phyloP scores from a whole-genome alignment of 305 asterid species.

The Fraxinus platypoda region DNA sequence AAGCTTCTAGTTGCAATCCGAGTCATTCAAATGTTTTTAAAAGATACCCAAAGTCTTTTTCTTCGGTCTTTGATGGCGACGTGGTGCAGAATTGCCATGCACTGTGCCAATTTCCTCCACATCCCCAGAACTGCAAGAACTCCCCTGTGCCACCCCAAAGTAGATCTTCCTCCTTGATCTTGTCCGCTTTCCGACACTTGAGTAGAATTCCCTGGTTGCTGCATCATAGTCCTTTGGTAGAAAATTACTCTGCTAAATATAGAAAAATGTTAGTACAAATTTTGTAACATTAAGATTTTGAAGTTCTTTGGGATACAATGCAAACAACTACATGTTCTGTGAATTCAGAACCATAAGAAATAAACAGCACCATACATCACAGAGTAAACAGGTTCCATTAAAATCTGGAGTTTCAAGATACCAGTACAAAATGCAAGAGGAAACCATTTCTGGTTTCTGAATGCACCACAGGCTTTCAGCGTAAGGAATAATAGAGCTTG shows the following conservation, averaged over 20 bases:
- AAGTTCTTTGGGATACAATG: neutral
- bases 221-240: constrained; percentile 8
- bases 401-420: neutral
- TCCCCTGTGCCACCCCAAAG: neutral
- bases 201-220: constrained; percentile 3
- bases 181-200: constrained; percentile 17
- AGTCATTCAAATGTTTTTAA: neutral
- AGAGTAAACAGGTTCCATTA: neutral
- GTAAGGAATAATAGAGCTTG: neutral
- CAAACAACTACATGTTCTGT: neutral
- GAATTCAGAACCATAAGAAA: neutral
- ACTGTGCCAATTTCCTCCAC: constrained; percentile 3
- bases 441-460: neutral
- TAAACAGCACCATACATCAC: neutral
- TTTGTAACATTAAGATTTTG: neutral
- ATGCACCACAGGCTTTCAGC: neutral
- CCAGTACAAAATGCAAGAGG: neutral
- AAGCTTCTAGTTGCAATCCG: neutral
- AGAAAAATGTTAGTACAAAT: neutral
- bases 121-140: neutral
- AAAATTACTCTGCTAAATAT: constrained; percentile 15
- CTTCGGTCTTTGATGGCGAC: neutral
- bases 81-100: neutral
- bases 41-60: constrained; percentile 18
- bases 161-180: constrained; percentile 15